Percentiles rank a stretch among this genome's conserved stretches.
These are phyloP conservation scores for Chytriomyces sp. DNA, from an alignment of 192 early-diverging fungal genomes.

Conservation along the genomic window DNA sequence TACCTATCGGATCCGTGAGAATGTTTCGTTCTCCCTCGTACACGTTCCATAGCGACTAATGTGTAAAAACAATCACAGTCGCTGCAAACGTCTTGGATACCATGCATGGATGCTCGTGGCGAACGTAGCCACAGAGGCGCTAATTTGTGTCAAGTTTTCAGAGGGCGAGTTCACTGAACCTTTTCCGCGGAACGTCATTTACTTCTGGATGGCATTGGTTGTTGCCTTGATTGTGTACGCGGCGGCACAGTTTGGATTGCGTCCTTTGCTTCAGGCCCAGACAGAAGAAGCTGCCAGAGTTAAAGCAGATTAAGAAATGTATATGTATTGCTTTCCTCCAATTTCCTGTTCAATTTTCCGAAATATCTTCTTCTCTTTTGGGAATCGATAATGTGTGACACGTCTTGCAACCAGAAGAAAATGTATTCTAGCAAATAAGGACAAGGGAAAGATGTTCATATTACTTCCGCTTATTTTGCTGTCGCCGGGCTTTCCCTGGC, in stretches of 20 bases:
- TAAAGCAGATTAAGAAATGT: too few species aligned
- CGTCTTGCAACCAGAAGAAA: too few species aligned
- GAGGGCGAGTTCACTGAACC: slow-evolving; percentile 83
- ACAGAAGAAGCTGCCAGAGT: not conserved
- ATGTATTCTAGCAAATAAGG: not conserved
- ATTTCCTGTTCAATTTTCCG: too few species aligned
- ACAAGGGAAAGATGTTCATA: not conserved
- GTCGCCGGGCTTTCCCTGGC: slow-evolving; percentile 12
- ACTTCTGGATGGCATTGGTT: slow-evolving; percentile 74
- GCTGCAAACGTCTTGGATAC: slow-evolving; percentile 87
- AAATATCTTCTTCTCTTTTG: too few species aligned
- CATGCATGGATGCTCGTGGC: slow-evolving; percentile 91
- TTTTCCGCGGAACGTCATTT: slow-evolving; percentile 66
- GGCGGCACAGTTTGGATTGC: slow-evolving; percentile 70
- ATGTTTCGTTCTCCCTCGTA: slow-evolving; percentile 25
- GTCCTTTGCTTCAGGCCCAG: not conserved
- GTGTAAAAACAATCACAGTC: slow-evolving; percentile 42
- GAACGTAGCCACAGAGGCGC: slow-evolving; percentile 83
- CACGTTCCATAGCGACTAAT: not conserved
- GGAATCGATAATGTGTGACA: too few species aligned
- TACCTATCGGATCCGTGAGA: slow-evolving; percentile 73
- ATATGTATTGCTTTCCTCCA: too few species aligned
- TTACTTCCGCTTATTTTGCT: not conserved
- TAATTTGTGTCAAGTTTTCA: slow-evolving; percentile 91
- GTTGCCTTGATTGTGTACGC: slow-evolving; percentile 68